A percentile compares a stretch with the other conserved stretches of the same genome.
phyloP scores from a whole-genome alignment of 2,329 filamentous ascomycete species.

The Colletotrichum sp. region DNA sequence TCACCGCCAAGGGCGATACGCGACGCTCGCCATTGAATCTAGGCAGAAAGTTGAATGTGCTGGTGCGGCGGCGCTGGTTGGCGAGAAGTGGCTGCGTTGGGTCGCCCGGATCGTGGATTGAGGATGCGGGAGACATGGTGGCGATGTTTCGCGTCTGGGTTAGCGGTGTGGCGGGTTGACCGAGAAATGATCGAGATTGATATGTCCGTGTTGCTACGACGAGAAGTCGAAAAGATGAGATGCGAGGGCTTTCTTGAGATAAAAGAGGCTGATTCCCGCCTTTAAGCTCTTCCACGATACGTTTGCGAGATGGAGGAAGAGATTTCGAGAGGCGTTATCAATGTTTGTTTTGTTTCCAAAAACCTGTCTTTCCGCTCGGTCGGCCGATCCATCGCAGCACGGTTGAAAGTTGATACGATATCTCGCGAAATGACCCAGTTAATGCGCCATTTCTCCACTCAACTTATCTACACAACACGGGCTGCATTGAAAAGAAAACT shows the following conservation, averaged over 20 bases:
- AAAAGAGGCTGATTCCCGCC: background rate
- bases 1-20: background rate
- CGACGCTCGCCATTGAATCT: background rate
- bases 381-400: background rate
- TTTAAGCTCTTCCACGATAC: background rate
- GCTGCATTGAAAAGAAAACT: background rate
- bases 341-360: background rate
- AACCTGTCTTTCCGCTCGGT: background rate
- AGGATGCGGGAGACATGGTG: conserved; percentile 8
- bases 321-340: background rate
- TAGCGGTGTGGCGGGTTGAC: background rate
- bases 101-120: conserved; percentile 13
- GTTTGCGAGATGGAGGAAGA: background rate
- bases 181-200: background rate
- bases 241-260: background rate
- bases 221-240: background rate
- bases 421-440: background rate
- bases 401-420: background rate
- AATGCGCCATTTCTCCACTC: background rate
- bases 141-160: background rate
- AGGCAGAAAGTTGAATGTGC: background rate
- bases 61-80: background rate
- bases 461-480: background rate
- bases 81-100: conserved; percentile 4
- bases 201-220: background rate